These are phyloP conservation scores for Vitis labrusca DNA, from an alignment of 164 flowering plant species.

Conservation along the genomic window DNA sequence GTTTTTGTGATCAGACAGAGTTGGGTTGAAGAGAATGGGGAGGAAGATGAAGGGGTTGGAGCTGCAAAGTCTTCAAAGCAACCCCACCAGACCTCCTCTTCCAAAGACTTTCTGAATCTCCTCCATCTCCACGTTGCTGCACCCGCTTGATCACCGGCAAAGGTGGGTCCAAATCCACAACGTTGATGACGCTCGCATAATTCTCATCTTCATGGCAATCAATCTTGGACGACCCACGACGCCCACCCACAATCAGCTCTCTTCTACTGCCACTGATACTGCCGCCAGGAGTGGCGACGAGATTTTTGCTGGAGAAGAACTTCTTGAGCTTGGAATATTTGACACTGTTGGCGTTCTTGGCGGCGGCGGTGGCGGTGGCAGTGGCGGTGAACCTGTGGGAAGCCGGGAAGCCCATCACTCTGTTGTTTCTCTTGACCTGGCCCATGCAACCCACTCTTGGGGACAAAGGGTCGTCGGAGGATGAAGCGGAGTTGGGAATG, in stretches of 20 bases:
- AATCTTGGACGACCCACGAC: conserved; percentile 1
- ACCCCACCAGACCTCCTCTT: conserved; percentile 58
- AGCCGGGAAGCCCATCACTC: conserved; percentile 31
- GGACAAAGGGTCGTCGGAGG: conserved; percentile 41
- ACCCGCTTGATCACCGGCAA: conserved; percentile 56
- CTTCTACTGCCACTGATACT: conserved; percentile 9
- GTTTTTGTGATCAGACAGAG: conserved; percentile 23
- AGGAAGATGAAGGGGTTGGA: conserved; percentile 34
- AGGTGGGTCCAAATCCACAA: conserved; percentile 68
- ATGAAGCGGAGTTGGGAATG: conserved; percentile 12
- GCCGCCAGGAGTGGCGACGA: conserved; percentile 12
- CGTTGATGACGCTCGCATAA: conserved; percentile 12
- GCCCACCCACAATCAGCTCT: conserved; percentile 7
- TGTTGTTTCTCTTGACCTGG: conserved; percentile 50
- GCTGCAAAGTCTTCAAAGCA: conserved; percentile 34
- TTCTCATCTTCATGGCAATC: neutral
- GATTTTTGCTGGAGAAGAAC: conserved; percentile 40
- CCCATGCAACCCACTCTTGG: conserved; percentile 64
- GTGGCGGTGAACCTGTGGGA: conserved; percentile 17
- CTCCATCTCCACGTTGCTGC: conserved; percentile 10
- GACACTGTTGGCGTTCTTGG: conserved; percentile 5
- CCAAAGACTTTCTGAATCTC: conserved; percentile 40
- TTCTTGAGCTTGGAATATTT: conserved; percentile 43
- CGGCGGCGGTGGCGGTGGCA: neutral
- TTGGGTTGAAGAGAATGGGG: conserved; percentile 15